Evolutionary conservation across 495 filamentous ascomycete species (phyloP).

Genomic region (Lophiotrema nucula): DNA sequence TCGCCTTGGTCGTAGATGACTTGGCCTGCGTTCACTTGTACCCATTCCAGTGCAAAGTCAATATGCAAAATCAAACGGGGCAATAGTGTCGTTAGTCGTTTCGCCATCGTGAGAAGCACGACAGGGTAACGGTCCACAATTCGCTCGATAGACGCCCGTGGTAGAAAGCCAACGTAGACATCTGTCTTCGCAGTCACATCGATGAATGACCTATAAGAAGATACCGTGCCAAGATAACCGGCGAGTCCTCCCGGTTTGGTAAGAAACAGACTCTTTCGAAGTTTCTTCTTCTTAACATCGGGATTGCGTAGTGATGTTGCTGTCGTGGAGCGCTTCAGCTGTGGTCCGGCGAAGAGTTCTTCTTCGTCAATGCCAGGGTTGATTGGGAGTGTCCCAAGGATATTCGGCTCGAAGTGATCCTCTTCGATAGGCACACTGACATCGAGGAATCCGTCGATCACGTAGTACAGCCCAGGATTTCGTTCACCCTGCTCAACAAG

Average conservation of each 20-base stretch:
- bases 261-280: slow-evolving; percentile 75
- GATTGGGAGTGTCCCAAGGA: slow-evolving; percentile 36
- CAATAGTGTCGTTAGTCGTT: slow-evolving; percentile 82
- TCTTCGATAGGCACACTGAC: slow-evolving; percentile 71
- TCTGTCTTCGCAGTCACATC: slow-evolving; percentile 97
- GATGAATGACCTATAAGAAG: slow-evolving; percentile 92
- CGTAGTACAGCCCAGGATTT: slow-evolving; percentile 94
- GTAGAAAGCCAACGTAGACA: slow-evolving; percentile 95
- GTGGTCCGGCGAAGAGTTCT: slow-evolving; percentile 44
- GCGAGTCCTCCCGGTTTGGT: slow-evolving; percentile 95
- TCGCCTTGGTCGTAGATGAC: slow-evolving; percentile 92
- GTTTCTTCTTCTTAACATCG: slow-evolving; percentile 46
- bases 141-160: slow-evolving; percentile 78
- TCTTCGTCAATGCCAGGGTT: slow-evolving; percentile 29
- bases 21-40: slow-evolving; percentile 91
- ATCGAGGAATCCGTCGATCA: slow-evolving; percentile 95
- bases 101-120: slow-evolving; percentile 90
- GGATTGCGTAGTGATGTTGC: slow-evolving; percentile 43
- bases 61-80: slow-evolving; percentile 94
- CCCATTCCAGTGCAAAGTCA: slow-evolving; percentile 97
- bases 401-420: slow-evolving; percentile 32
- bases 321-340: slow-evolving; percentile 51
- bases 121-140: slow-evolving; percentile 91
- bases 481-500: slow-evolving; percentile 97
- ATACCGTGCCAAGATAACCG: slow-evolving; percentile 89